Base-by-base conservation (phyloP, 305 asterid species). In the Fraxinus baroniana region DNA sequence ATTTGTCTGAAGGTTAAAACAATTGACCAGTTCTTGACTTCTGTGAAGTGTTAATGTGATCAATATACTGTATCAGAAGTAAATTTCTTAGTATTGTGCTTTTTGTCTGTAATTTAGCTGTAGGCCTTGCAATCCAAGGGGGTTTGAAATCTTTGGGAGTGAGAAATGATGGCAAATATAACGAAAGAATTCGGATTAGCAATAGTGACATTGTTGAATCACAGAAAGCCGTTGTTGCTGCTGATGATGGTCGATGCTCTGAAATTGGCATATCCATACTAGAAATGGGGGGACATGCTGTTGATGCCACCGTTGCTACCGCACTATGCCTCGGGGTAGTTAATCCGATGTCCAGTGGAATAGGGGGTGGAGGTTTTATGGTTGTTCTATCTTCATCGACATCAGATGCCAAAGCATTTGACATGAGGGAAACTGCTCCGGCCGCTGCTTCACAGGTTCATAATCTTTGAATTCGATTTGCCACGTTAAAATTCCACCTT, bases 401-500 rank as follows among this genome's bases (percentile, higher is more conserved):
- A 0, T 77, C 91, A 2, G 88, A 78, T 62, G 93, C 93, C 12
- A 77, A 86, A 35, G 97, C 98, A 0, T 89, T 93, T 41, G 97
- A 95, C 86, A 89, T 91, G 95, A 93, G 98, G 83, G 99, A 94
- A 88, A 94, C 99, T 79, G 98, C 98, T 68, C 98, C 99, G 0
- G 86, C 82, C 12, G 98, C 98, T 83, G 93, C 99, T 82, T 92
- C 99, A 17, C 86, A 89, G 94, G 98, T 95, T 49, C 83, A n/a
- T 60, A 60, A 1, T 60, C 71, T 18, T 60, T 60, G 12, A 12
- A 1, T 55, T n/a, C 2, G 64, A 55, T 55, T 55, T 55, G 64
- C 64, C 24, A 49, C 7, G 1, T 49, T 49, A 49, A 13, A 49
- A 49, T 13, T 49, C 18, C 5, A 49, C 60, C 7, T 5, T 49